These are phyloP conservation scores for Chlorella sp. DNA, from an alignment of 139 green algal genomes.

Conservation along the genomic window DNA sequence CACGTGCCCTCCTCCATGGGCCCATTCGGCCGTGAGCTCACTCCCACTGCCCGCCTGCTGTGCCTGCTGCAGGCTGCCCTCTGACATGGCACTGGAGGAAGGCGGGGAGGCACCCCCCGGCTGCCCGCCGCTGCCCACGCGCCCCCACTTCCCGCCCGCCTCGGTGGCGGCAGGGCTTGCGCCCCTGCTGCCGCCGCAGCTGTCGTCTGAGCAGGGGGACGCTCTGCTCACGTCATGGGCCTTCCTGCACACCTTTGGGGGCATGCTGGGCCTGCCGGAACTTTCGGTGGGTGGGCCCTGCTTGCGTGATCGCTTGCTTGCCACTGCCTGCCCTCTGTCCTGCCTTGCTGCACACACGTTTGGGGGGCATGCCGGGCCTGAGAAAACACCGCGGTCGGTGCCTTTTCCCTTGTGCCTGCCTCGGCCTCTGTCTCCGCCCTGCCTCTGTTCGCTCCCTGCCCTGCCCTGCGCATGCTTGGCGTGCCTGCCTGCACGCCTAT, in stretches of 20 bases:
- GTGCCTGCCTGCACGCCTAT: neutral
- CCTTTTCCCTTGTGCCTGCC: neutral
- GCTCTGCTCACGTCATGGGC: slow-evolving; percentile 74
- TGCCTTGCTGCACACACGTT: neutral
- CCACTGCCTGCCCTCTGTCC: neutral
- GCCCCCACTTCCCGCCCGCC: slow-evolving; percentile 79
- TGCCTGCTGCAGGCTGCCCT: slow-evolving; percentile 12
- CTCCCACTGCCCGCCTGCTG: neutral
- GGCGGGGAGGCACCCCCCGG: neutral
- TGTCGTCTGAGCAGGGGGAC: slow-evolving; percentile 37
- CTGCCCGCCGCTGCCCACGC: slow-evolving; percentile 39
- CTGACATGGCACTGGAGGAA: slow-evolving; percentile 12
- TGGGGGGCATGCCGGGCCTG: neutral
- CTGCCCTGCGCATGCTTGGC: neutral
- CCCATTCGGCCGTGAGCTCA: neutral
- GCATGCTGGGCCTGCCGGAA: slow-evolving; percentile 69
- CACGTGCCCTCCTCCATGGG: too few species aligned
- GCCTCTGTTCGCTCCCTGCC: neutral
- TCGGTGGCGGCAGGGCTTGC: slow-evolving; percentile 53
- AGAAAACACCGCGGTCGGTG: too few species aligned
- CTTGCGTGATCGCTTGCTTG: neutral
- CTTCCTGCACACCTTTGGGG: slow-evolving; percentile 80
- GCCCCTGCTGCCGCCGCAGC: slow-evolving; percentile 53
- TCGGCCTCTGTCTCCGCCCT: neutral
- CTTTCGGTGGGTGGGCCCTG: neutral